Evolutionary conservation across 768 basidiomycete genomes (phyloP).

Genomic region (Ephemerocybe angulata): DNA sequence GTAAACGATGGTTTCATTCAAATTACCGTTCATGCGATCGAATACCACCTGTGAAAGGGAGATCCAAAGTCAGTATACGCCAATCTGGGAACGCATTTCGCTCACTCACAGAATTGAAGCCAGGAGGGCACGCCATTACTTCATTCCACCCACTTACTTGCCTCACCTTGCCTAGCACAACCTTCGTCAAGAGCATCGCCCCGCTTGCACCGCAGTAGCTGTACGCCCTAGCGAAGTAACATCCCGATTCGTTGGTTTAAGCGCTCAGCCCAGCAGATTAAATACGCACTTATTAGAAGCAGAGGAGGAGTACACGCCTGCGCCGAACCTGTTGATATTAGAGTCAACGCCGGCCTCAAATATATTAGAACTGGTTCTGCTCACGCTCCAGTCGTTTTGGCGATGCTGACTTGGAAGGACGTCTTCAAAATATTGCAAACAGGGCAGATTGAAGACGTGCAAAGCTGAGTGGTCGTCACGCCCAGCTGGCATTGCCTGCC

Average conservation of each 20-base stretch:
- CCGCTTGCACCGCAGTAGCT: constrained; percentile 18
- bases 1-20: constrained; percentile 31
- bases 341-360: neutral
- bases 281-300: constrained; percentile 19
- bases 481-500: constrained; percentile 11
- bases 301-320: constrained; percentile 15
- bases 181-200: constrained; percentile 13
- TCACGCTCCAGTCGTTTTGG: constrained; percentile 22
- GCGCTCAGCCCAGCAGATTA: too few species aligned
- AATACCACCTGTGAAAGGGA: constrained; percentile 13
- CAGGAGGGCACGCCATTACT: constrained; percentile 11
- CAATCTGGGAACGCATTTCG: neutral
- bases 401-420: constrained; percentile 14
- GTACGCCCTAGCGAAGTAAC: constrained; percentile 17
- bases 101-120: constrained; percentile 27
- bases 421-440: constrained; percentile 15
- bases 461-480: constrained; percentile 6
- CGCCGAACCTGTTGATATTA: constrained; percentile 11
- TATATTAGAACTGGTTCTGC: constrained; percentile 2
- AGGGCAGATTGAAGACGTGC: constrained; percentile 5
- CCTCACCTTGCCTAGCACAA: constrained; percentile 10
- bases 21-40: constrained; percentile 12
- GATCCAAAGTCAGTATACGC: neutral
- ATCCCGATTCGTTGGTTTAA: neutral
- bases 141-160: constrained; percentile 9